phyloP scores from a whole-genome alignment of 169 alveolate genomes.

The Plasmodium adleri region DNA sequence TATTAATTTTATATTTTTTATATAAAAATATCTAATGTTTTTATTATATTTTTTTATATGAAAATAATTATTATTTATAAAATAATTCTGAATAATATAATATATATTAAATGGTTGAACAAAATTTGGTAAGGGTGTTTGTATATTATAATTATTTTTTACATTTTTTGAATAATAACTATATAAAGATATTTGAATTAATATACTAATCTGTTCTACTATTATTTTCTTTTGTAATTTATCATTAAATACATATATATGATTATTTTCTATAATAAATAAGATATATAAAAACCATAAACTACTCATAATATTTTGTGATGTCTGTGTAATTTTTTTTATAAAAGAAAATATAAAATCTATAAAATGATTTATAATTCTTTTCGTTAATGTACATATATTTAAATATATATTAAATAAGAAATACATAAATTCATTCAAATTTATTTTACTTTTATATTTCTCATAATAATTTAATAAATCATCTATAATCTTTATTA shows the following conservation, averaged over 20 bases:
- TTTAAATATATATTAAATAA: conserved; percentile 64
- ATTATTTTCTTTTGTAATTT: conserved; percentile 64
- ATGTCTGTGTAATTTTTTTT: conserved; percentile 50
- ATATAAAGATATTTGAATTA: conserved; percentile 63
- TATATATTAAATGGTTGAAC: conserved; percentile 51
- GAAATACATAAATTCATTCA: conserved; percentile 68
- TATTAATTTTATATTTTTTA: conserved; percentile 27
- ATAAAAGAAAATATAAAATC: conserved; percentile 59
- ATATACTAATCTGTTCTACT: conserved; percentile 41
- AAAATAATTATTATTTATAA: conserved; percentile 24
- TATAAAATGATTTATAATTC: conserved; percentile 39
- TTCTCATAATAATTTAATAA: conserved; percentile 70
- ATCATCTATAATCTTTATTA: conserved; percentile 67
- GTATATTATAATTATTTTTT: conserved; percentile 60
- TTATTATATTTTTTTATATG: neutral
- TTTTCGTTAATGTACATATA: conserved; percentile 45
- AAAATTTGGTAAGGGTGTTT: conserved; percentile 52
- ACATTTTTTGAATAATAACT: conserved; percentile 65
- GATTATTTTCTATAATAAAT: conserved; percentile 49
- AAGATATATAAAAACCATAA: conserved; percentile 71
- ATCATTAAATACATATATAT: conserved; percentile 62
- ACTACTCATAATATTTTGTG: conserved; percentile 72
- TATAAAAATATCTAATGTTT: conserved; percentile 5
- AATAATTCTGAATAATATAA: conserved; percentile 36
- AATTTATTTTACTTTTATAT: conserved; percentile 56